Percentiles rank a stretch among this genome's conserved stretches.
Conservation (phyloP, 2,329 filamentous ascomycete species). For the Arthrobotrys iridis region DNA sequence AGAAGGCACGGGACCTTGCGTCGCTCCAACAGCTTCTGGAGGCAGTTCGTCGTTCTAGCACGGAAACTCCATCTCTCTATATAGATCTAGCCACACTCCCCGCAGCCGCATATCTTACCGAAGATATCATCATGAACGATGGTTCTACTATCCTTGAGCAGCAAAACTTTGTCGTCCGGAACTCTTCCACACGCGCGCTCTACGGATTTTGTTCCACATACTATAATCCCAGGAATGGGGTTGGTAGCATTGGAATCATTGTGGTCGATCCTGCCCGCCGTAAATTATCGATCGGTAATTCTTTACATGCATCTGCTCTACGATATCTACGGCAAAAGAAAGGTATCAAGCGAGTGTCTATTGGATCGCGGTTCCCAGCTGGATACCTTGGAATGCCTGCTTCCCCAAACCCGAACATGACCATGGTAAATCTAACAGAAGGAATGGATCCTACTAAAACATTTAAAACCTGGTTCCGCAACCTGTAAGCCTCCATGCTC, state of each 20-base stretch:
- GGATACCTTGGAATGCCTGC: conserved; percentile 30
- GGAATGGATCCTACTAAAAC: conserved; percentile 20
- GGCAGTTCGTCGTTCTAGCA: conserved; percentile 56
- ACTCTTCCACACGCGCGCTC: conserved; percentile 57
- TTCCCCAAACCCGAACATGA: conserved; percentile 29
- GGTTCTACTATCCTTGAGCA: conserved; percentile 47
- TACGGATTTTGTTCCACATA: conserved; percentile 59
- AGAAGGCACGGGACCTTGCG: conserved; percentile 57
- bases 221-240: conserved; percentile 71
- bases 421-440: conserved; percentile 38
- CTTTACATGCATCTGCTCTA: conserved; percentile 85
- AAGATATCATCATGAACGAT: conserved; percentile 53
- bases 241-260: conserved; percentile 83
- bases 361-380: conserved; percentile 74
- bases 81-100: conserved; percentile 56
- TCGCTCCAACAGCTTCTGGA: conserved; percentile 56
- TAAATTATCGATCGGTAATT: conserved; percentile 89
- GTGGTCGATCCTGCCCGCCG: conserved; percentile 88
- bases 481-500: conserved; percentile 41
- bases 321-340: conserved; percentile 75
- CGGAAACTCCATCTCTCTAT: conserved; percentile 56
- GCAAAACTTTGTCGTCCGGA: conserved; percentile 58
- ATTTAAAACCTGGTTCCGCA: conserved; percentile 49
- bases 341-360: conserved; percentile 79
- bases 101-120: conserved; percentile 56